Evolutionary conservation across 257 asterid genomes (phyloP).

Genomic region (Solanum sparsipilum): DNA sequence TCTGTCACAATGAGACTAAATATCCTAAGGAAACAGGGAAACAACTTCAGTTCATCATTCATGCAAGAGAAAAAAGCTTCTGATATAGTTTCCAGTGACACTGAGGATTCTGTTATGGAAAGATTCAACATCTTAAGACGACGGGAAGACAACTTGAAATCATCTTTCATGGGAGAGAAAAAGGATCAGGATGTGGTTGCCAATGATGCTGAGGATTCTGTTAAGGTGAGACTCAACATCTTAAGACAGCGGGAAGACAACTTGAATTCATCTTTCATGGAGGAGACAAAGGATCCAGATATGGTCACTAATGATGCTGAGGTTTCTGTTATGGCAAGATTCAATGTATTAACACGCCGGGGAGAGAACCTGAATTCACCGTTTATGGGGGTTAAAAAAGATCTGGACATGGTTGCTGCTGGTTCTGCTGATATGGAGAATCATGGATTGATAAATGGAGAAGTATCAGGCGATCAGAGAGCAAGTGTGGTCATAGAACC

Average conservation of each 20-base stretch:
- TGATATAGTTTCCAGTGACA: slow-evolving; percentile 6
- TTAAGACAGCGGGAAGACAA: slow-evolving; percentile 37
- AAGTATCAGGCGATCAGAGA: slow-evolving; percentile 9
- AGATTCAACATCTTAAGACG: slow-evolving; percentile 41
- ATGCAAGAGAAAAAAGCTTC: slow-evolving; percentile 12
- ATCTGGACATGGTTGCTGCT: slow-evolving; percentile 6
- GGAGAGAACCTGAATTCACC: slow-evolving; percentile 19
- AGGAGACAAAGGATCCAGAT: slow-evolving; percentile 11
- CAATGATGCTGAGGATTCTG: slow-evolving; percentile 34
- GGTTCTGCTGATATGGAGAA: slow-evolving; percentile 9
- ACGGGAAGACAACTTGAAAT: slow-evolving; percentile 19
- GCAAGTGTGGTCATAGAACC: slow-evolving; percentile 10
- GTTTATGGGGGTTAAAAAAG: slow-evolving; percentile 12
- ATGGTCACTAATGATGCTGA: slow-evolving; percentile 16
- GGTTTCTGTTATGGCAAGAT: slow-evolving; percentile 41
- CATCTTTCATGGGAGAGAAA: slow-evolving; percentile 10
- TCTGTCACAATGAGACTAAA: slow-evolving; percentile 36
- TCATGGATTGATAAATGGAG: neutral
- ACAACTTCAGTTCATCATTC: neutral
- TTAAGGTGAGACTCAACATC: slow-evolving; percentile 35
- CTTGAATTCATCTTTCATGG: neutral
- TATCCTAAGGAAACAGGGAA: slow-evolving; percentile 35
- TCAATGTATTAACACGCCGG: slow-evolving; percentile 29
- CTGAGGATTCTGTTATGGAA: slow-evolving; percentile 40
- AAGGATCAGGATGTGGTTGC: neutral